A percentile compares a stretch with the other conserved stretches of the same genome.
Conservation (phyloP, 345 rosid genomes). For the Psidium friedrichsthalianum region DNA sequence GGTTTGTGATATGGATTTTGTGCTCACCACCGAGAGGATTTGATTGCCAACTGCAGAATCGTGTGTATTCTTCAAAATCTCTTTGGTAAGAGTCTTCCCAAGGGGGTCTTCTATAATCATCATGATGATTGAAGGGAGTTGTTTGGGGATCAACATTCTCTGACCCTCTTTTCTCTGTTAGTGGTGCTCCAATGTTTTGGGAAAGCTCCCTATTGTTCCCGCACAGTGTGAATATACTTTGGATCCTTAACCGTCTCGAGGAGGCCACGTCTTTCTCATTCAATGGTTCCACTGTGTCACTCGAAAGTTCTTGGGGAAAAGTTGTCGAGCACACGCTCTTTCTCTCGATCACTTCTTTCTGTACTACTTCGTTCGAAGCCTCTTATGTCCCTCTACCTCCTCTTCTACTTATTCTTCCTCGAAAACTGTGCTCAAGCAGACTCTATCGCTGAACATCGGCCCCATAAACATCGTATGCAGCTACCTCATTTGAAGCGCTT, state of each 20-base stretch:
- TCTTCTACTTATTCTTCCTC: constrained; percentile 71
- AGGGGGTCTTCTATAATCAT: neutral
- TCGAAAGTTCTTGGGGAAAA: too few species aligned
- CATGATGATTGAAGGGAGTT: neutral
- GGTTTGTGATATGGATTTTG: neutral
- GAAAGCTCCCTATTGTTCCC: constrained; percentile 88
- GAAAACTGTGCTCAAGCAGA: constrained; percentile 70
- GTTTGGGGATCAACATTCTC: constrained; percentile 12
- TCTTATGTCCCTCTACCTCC: constrained; percentile 15
- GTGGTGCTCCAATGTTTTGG: constrained; percentile 42
- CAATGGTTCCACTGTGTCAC: neutral
- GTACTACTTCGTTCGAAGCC: constrained; percentile 47
- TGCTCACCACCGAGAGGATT: neutral
- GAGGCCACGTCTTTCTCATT: constrained; percentile 36
- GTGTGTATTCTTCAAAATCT: constrained; percentile 5
- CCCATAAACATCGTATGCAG: constrained; percentile 23
- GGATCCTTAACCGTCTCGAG: constrained; percentile 54
- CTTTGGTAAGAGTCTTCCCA: neutral
- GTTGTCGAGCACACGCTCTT: constrained; percentile 48
- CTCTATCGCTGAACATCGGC: constrained; percentile 40
- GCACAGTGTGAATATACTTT: too few species aligned
- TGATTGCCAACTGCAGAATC: neutral
- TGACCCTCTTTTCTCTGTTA: neutral
- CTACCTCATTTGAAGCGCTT: constrained; percentile 12
- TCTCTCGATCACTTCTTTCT: constrained; percentile 71